phyloP scores from a whole-genome alignment of 345 rosid species.

The Gossypium anomalum region DNA sequence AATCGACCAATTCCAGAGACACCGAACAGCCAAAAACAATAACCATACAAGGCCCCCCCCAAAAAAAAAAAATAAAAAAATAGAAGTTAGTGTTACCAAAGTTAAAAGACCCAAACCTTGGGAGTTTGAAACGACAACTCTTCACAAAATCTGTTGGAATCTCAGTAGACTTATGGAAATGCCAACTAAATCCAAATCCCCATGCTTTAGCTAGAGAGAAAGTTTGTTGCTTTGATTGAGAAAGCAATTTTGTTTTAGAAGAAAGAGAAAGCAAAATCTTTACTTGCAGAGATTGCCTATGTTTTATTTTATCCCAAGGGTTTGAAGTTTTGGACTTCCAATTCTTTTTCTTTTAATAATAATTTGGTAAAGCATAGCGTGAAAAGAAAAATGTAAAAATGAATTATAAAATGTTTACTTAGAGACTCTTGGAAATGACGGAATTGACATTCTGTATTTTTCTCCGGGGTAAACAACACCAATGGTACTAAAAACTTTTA shows the following conservation, averaged over 20 bases:
- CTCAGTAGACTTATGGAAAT: constrained; percentile 4
- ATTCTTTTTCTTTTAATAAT: background rate
- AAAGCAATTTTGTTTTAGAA: constrained; percentile 4
- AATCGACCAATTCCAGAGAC: constrained; percentile 14
- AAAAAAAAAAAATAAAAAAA: background rate
- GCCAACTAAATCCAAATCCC: background rate
- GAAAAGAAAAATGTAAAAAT: background rate
- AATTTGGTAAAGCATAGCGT: background rate
- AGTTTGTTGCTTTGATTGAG: constrained; percentile 8
- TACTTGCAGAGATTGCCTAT: background rate
- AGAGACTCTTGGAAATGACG: background rate
- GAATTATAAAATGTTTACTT: background rate
- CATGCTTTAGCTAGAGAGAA: constrained; percentile 1
- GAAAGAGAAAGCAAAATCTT: constrained; percentile 14
- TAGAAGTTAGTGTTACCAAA: background rate
- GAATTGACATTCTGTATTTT: background rate
- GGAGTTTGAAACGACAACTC: background rate
- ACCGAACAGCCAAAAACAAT: background rate
- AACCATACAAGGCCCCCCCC: too few relatives aligned
- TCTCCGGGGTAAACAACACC: too few relatives aligned
- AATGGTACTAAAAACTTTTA: too few relatives aligned
- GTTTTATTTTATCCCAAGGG: background rate
- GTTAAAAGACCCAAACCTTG: constrained; percentile 5
- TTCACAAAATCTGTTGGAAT: constrained; percentile 18
- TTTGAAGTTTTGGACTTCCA: constrained; percentile 16